Percentiles rank a stretch among this genome's conserved stretches.
phyloP scores from a whole-genome alignment of 495 filamentous ascomycete genomes.

The Sabuloglossum arenarium region DNA sequence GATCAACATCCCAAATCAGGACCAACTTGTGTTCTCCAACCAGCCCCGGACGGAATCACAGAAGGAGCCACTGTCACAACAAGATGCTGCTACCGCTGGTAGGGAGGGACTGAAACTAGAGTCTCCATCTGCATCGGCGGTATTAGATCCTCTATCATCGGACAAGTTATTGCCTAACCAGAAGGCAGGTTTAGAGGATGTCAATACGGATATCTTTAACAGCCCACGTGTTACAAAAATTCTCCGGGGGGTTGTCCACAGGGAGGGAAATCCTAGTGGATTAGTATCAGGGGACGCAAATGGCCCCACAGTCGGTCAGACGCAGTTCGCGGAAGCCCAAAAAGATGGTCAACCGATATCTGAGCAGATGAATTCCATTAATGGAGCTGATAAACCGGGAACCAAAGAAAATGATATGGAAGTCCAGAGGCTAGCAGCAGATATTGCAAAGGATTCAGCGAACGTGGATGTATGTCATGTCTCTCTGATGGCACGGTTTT shows the following conservation, averaged over 20 bases:
- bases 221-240: slow-evolving; percentile 36
- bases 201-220: slow-evolving; percentile 39
- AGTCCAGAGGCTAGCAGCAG: slow-evolving; percentile 15
- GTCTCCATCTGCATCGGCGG: neutral
- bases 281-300: slow-evolving; percentile 13
- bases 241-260: slow-evolving; percentile 17
- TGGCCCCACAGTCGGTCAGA: slow-evolving; percentile 15
- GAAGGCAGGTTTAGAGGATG: slow-evolving; percentile 29
- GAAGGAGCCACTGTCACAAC: slow-evolving; percentile 10
- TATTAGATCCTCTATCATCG: slow-evolving; percentile 9
- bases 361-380: neutral
- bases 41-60: slow-evolving; percentile 10
- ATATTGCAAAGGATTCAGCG: slow-evolving; percentile 16
- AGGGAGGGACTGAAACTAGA: neutral
- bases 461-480: neutral
- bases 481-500: neutral
- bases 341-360: neutral
- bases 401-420: slow-evolving; percentile 7
- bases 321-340: slow-evolving; percentile 11
- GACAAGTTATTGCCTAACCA: slow-evolving; percentile 21
- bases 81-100: neutral
- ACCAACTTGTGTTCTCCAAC: slow-evolving; percentile 9
- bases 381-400: neutral
- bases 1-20: slow-evolving; percentile 5
- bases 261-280: neutral